Conservation (phyloP, 1,284 basidiomycete species). For the Tremellales sp. region DNA sequence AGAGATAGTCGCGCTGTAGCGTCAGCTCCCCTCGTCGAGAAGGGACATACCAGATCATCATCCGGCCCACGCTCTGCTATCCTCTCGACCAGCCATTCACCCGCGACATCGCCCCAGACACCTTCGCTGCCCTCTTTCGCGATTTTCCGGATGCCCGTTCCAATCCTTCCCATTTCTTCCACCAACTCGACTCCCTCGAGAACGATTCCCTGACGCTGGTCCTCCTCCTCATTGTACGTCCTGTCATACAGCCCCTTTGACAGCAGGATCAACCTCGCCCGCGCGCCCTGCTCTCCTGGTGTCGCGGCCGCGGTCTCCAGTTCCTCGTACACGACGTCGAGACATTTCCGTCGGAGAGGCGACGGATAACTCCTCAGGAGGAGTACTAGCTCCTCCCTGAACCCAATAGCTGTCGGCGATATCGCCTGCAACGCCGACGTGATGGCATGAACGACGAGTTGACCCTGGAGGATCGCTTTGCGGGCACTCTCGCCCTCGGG, state of each 20-base stretch:
- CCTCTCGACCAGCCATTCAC: constrained; percentile 37
- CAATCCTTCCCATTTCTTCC: constrained; percentile 39
- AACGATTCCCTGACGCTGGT: constrained; percentile 17
- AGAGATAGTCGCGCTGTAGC: constrained; percentile 29
- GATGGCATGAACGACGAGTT: constrained; percentile 45
- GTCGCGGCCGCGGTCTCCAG: constrained; percentile 17
- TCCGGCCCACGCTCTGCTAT: constrained; percentile 23
- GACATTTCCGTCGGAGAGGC: constrained; percentile 34
- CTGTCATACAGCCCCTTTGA: constrained; percentile 39
- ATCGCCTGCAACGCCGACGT: constrained; percentile 36
- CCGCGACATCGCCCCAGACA: constrained; percentile 31
- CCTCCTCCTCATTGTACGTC: constrained; percentile 33
- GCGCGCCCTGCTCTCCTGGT: constrained; percentile 8
- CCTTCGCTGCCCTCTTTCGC: constrained; percentile 19
- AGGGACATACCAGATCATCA: constrained; percentile 30
- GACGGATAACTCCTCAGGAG: constrained; percentile 45
- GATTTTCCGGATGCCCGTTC: constrained; percentile 31
- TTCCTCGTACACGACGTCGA: constrained; percentile 38
- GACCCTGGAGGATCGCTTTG: constrained; percentile 45
- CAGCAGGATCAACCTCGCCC: constrained; percentile 30
- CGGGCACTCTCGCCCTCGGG: constrained; percentile 45
- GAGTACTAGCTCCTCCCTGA: constrained; percentile 31
- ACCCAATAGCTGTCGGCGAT: constrained; percentile 17
- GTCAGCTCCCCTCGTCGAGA: neutral
- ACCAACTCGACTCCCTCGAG: constrained; percentile 30